Conservation (phyloP, 306 rosid species). For the Arachis stenosperma region DNA sequence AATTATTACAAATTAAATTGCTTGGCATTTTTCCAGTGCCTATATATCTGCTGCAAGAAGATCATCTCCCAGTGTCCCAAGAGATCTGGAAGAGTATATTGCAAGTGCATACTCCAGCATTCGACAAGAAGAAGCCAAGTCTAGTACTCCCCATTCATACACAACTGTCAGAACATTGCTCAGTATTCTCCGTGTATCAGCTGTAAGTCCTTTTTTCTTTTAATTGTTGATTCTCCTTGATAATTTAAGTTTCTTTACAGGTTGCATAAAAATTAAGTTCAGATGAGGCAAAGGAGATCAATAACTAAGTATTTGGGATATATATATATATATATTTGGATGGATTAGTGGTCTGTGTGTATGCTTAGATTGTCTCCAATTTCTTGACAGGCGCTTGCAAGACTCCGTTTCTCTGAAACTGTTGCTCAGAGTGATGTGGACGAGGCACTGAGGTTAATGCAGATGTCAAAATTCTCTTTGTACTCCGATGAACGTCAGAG, state of each 20-base stretch:
- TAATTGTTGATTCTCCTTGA: neutral
- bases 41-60: constrained; percentile 97
- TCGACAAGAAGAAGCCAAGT: constrained; percentile 95
- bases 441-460: constrained; percentile 95
- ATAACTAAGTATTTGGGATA: constrained; percentile 9
- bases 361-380: constrained; percentile 17
- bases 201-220: constrained; percentile 57
- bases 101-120: constrained; percentile 90
- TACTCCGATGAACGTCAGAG: constrained; percentile 93
- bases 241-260: neutral
- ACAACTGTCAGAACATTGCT: constrained; percentile 96
- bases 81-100: constrained; percentile 89
- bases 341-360: constrained; percentile 5
- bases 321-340: constrained; percentile 13
- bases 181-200: constrained; percentile 93
- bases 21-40: constrained; percentile 55
- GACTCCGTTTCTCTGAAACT: constrained; percentile 84
- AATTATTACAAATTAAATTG: constrained; percentile 13
- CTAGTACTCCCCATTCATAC: constrained; percentile 88
- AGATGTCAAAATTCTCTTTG: constrained; percentile 95
- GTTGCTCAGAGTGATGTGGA: constrained; percentile 99
- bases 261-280: neutral
- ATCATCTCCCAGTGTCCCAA: constrained; percentile 79
- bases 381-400: constrained; percentile 77
- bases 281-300: constrained; percentile 14